Evolutionary conservation across 31 red algal genomes (phyloP), one percentile per base, ranked within the genome.

Genomic region (Porphyra umbilicalis): DNA sequence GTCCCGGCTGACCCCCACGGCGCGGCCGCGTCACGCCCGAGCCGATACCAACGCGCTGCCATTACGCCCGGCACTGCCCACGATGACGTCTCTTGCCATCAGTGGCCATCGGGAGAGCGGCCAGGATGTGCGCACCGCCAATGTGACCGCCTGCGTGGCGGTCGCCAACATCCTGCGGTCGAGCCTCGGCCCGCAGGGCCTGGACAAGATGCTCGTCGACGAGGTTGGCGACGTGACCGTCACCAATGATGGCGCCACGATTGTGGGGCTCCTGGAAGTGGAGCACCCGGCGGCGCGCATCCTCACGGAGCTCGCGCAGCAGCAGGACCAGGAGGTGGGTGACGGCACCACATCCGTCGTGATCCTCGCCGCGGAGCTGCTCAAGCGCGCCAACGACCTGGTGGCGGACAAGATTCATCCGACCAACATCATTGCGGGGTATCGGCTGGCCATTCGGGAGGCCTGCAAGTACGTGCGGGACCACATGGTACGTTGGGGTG

Each of bases 191-290:
- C 97, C 97, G 0, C 94, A 96, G n/a, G 97, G 97, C 20, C 85
- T 99, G 35, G 97, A 99, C 90, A 99, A 95, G 84, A 99, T 99
- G 97, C 79, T 99, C 42, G 97, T 99, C 35, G 93, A 94, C 85
- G 88, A 99, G 88, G 88, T 99, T 34, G 97, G 97, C 35, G 97
- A 99, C 86, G 97, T 99, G 6, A 95, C 92, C 30, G 92, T 99
- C 35, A 96, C 97, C 1, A 99, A 99, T 79, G 96, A 98, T 80
- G 96, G 96, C 35, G 96, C 96, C 0, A 98, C 96, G 16, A 98
- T 98, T 57, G 38, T 98, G 39, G 81, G 87, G 6, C 84, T 92
- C 37, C 90, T 98, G 8, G 96, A 98, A 86, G 92, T 98, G n/a
- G 93, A 94, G 81, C 97, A 99, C 91, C 97, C 97, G 68, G 97